These are phyloP conservation scores for Carex myosuroides DNA, from an alignment of 176 grass and related monocot species.

Conservation along the genomic window DNA sequence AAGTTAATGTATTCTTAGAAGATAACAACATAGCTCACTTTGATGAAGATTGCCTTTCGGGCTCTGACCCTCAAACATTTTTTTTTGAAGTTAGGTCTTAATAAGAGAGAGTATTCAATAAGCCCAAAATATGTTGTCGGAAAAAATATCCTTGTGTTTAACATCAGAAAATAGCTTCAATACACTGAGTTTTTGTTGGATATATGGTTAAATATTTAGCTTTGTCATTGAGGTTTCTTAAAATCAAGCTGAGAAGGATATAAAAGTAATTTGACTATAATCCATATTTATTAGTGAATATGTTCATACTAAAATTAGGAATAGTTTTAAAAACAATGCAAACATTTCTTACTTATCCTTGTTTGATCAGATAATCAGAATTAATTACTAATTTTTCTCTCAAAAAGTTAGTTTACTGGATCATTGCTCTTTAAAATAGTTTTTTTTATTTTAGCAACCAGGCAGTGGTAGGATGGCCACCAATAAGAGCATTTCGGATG, in stretches of 20 bases:
- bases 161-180: background rate
- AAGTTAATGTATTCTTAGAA: too few species aligned
- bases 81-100: background rate
- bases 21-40: too few species aligned
- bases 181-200: background rate
- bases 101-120: background rate
- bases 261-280: background rate
- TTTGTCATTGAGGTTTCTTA: background rate
- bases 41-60: background rate
- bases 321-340: background rate
- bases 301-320: background rate
- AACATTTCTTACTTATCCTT: background rate
- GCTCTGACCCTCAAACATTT: background rate
- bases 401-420: background rate
- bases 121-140: background rate
- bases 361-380: background rate
- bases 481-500: slow-evolving; percentile 37
- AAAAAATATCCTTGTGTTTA: background rate
- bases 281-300: background rate
- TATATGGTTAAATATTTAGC: background rate
- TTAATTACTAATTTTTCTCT: background rate
- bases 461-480: slow-evolving; percentile 41
- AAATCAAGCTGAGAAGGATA: background rate
- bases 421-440: background rate
- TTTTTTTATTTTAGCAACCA: slow-evolving; percentile 23